Base-by-base conservation (phyloP, 2,329 filamentous ascomycete species). In the Mariannaea elegans region DNA sequence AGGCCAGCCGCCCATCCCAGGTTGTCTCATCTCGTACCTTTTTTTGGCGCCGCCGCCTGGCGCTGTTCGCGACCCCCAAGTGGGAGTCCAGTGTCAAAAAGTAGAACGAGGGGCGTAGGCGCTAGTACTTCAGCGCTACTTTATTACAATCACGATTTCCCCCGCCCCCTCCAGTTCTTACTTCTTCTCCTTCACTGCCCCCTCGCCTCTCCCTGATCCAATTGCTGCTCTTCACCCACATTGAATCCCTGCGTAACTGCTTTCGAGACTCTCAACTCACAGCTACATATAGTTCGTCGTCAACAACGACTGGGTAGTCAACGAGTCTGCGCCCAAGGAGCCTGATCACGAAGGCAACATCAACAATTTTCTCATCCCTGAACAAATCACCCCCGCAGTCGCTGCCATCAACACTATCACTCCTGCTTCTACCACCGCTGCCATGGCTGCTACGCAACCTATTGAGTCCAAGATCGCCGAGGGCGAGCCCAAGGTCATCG, bases 331-430 rank as follows among this genome's bases (percentile, higher is more conserved):
- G 39, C 91, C 91, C 60, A 89, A 90, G 78, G 94, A 97, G 80
- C 87, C 87, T 72, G 94, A 97, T 82, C 84, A 86, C 66, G 83
- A 88, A 72, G 90, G 91, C 72, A 97, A 94, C 84, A 83, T 93
- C 71, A 98, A 98, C 85, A 98, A 98, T 87, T 88, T 97, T 65
- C 85, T 99, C 57, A 85, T 86, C 38, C 87, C 90, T 58, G 86
- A 93, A 64, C 85, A 92, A 73, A 90, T 97, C 52, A 68, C 76
- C 47, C 78, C 81, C 50, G 73, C 82, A 56, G 79, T 81, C 42
- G 79, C 83, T 58, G 78, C 85, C 61, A 84, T 90, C 75, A 91
- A 88, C 67, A 89, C 88, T 49, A 89, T 87, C 59, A 84, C 87
- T 32, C 90, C 92, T 57, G 82, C 85, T 59, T 89, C 91, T 47